Percentiles rank a stretch among this genome's conserved stretches.
Conservation (phyloP, 345 rosid genomes). For the Citrus reticulata region DNA sequence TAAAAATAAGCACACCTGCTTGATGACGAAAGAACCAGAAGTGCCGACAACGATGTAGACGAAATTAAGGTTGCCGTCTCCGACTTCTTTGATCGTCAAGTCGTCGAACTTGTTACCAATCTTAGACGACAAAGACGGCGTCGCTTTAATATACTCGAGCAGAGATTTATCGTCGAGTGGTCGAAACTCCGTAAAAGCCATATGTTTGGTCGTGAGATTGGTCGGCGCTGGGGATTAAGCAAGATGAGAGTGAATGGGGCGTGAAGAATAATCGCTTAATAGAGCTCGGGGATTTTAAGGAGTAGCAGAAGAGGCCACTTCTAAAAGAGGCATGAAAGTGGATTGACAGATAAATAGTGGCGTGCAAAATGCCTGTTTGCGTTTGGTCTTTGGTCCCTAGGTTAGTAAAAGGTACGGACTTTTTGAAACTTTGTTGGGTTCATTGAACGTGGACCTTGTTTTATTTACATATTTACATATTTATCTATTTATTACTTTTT, state of each 20-base stretch:
- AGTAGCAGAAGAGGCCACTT: not conserved
- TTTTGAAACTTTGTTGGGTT: not conserved
- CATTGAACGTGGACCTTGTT: constrained; percentile 18
- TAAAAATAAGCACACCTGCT: constrained; percentile 60
- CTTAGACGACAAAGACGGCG: constrained; percentile 67
- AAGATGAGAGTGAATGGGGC: not conserved
- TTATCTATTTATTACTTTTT: too few relatives aligned
- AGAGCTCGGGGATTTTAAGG: not conserved
- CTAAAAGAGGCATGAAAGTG: not conserved
- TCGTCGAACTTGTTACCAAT: constrained; percentile 53
- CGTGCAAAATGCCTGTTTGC: not conserved
- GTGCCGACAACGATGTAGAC: constrained; percentile 68
- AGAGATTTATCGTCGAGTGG: constrained; percentile 71
- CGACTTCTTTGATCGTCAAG: constrained; percentile 78
- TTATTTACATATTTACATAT: too few relatives aligned
- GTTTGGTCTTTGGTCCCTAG: not conserved
- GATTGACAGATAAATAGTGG: not conserved
- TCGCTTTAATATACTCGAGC: constrained; percentile 68
- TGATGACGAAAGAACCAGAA: constrained; percentile 74
- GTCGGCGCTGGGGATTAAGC: not conserved
- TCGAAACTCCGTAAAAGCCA: constrained; percentile 66
- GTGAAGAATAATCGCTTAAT: too few relatives aligned
- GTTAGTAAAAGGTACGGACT: not conserved
- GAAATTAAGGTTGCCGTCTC: constrained; percentile 95
- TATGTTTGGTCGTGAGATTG: not conserved